Conservation (phyloP, 148 eudicot species). For the Fagopyrum tataricum region DNA sequence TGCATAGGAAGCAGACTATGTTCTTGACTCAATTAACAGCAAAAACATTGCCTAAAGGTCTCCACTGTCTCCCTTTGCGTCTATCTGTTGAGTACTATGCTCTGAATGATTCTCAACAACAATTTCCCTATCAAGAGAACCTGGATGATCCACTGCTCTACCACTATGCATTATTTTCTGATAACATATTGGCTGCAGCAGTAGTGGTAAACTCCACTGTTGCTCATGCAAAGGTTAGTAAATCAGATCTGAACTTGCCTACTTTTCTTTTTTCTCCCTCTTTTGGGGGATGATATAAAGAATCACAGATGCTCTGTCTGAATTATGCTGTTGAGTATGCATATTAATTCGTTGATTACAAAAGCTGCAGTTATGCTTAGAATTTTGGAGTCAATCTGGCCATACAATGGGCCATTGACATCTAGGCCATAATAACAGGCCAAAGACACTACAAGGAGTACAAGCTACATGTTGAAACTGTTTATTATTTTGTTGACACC, state of each 20-base stretch:
- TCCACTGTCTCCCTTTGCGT: constrained; percentile 93
- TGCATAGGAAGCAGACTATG: constrained; percentile 79
- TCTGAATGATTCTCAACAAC: constrained; percentile 53
- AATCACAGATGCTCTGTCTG: neutral
- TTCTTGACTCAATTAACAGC: constrained; percentile 91
- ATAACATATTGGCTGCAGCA: constrained; percentile 86
- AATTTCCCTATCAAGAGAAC: constrained; percentile 59
- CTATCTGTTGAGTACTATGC: constrained; percentile 75
- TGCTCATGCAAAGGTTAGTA: constrained; percentile 69
- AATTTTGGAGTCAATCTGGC: neutral
- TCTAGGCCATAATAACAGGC: neutral
- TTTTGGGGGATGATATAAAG: neutral
- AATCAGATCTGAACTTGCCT: neutral
- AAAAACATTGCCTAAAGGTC: constrained; percentile 94
- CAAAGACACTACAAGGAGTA: neutral
- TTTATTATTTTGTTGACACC: neutral
- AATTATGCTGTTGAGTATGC: neutral
- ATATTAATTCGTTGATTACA: neutral
- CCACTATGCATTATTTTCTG: constrained; percentile 92
- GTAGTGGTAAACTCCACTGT: constrained; percentile 92
- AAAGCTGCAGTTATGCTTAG: neutral
- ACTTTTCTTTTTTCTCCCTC: neutral
- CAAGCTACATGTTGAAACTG: neutral
- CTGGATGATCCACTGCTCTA: constrained; percentile 59
- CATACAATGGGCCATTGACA: neutral